Percentiles rank a stretch among this genome's conserved stretches.
Conservation (phyloP, 2,329 filamentous ascomycete genomes). For the Fusarium zealandicum region DNA sequence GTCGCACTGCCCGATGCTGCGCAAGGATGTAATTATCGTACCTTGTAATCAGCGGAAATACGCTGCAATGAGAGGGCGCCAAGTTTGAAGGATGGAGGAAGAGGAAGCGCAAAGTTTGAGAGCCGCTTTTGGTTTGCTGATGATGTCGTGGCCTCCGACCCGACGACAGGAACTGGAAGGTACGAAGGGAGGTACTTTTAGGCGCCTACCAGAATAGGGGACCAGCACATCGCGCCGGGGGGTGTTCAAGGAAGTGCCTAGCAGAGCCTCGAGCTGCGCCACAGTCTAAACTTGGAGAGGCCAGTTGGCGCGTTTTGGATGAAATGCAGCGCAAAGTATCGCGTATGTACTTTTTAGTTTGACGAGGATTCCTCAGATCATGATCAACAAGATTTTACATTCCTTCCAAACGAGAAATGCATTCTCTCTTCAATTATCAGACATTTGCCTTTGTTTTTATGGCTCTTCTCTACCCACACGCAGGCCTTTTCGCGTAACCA, state of each 20-base stretch:
- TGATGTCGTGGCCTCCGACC: slow-evolving; percentile 39
- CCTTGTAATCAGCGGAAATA: slow-evolving; percentile 16
- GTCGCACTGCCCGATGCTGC: slow-evolving; percentile 18
- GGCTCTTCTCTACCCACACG: no score
- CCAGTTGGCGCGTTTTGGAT: slow-evolving; percentile 13
- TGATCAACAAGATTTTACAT: slow-evolving; percentile 3
- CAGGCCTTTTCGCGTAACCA: slow-evolving; percentile 9
- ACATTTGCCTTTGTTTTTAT: not conserved
- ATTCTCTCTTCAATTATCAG: not conserved
- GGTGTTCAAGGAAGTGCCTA: slow-evolving; percentile 5
- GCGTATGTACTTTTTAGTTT: not conserved
- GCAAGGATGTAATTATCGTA: slow-evolving; percentile 19
- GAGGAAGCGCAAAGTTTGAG: slow-evolving; percentile 14
- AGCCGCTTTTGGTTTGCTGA: slow-evolving; percentile 12
- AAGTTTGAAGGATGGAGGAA: slow-evolving; percentile 1
- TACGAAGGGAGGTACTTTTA: slow-evolving; percentile 15
- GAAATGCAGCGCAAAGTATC: slow-evolving; percentile 18
- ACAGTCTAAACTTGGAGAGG: slow-evolving; percentile 14
- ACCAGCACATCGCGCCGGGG: slow-evolving; percentile 13
- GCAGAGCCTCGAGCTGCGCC: slow-evolving; percentile 19
- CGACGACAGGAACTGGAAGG: slow-evolving; percentile 4
- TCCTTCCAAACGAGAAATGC: not conserved
- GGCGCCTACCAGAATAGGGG: slow-evolving; percentile 34
- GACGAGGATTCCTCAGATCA: not conserved
- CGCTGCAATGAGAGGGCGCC: not conserved